A percentile compares a stretch with the other conserved stretches of the same genome.
These are phyloP conservation scores for Suillus subalutaceus DNA, from an alignment of 768 basidiomycete genomes.

Conservation along the genomic window DNA sequence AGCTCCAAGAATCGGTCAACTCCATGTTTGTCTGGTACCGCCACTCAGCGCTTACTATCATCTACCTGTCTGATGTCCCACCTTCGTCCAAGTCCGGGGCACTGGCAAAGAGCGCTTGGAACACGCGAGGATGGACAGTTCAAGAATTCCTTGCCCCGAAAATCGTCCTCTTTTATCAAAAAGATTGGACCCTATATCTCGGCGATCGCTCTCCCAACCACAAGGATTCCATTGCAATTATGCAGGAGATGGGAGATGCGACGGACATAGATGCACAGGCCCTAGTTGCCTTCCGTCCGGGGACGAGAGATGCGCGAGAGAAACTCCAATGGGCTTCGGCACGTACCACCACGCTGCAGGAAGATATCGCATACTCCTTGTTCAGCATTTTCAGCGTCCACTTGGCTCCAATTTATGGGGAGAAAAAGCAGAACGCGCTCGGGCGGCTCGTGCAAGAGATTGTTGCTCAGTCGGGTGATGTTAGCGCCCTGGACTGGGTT, in stretches of 20 bases:
- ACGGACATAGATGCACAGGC: not conserved
- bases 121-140: not conserved
- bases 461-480: not conserved
- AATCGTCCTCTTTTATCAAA: not conserved
- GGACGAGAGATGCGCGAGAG: not conserved
- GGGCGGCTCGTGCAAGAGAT: not conserved
- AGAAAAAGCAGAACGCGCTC: not conserved
- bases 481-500: not conserved
- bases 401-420: not conserved
- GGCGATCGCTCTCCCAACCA: not conserved
- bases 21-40: not conserved
- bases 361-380: not conserved
- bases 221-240: not conserved
- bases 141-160: not conserved
- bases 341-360: not conserved
- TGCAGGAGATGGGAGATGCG: not conserved
- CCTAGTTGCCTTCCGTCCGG: not conserved
- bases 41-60: not conserved
- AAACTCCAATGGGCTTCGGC: not conserved
- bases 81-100: not conserved
- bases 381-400: not conserved
- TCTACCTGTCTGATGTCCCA: not conserved
- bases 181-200: not conserved
- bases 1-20: not conserved
- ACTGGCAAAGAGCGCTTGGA: not conserved